Base-by-base conservation (phyloP, 1,139 yeast species). In the Arxiozyma telluris region DNA sequence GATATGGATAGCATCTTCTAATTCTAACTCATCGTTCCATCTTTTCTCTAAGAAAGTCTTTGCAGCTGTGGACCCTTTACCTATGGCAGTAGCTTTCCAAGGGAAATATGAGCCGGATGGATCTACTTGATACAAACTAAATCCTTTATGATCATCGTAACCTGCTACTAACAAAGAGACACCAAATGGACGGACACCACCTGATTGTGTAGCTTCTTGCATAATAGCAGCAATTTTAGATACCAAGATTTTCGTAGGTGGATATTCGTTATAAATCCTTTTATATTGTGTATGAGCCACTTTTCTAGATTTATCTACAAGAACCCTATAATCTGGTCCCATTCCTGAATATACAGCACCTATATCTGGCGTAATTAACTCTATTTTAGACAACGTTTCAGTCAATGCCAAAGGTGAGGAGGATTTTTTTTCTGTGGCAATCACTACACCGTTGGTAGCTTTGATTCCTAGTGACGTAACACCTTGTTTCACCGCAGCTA, bases 61-160 rank as follows among this genome's bases (percentile, higher is more conserved):
- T 42, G 98, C 98, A 9, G 95, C 87, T 47, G 83, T 83, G 6
- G 96, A 83, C 34, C 96, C 95, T 70, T 90, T 91, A 59, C 99
- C 99, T 64, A 94, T 93, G 34, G 98, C 98, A 4, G 98, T 93
- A 34, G 98, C 98, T 73, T 93, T 93, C 99, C 99, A 94, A n/a
- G 98, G 98, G 79, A 89, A 94, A 71, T 87, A 94, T 53, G 96
- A 84, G 17, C 99, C 99, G 6, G 96, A 87, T 6, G 99, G 99
- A 73, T 94, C 98, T 50, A 94, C 96, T 72, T 94, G 98, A 71
- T 93, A 94, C 59, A 94, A 77, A 67, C 88, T 89, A 71, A 81
- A 90, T 57, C 81, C 90, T 73, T 72, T 85, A 67, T 78, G 84
- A 47, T 87, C 90, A 68, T 94, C 98, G 70, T 88, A 81, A 30